phyloP scores from a whole-genome alignment of 441 rosid species.

The Erodium trifolium region DNA sequence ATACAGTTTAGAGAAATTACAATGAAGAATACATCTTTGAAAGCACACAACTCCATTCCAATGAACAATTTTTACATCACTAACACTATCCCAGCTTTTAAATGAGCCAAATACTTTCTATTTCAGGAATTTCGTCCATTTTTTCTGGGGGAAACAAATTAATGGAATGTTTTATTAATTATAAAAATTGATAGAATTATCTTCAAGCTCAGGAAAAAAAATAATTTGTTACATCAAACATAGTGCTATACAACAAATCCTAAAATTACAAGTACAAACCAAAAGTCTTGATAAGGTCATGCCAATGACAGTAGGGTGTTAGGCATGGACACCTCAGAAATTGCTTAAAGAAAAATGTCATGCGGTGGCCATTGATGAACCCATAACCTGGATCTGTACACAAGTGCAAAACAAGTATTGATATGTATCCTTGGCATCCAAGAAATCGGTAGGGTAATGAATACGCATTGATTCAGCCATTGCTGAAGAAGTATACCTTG shows the following conservation, averaged over 20 bases:
- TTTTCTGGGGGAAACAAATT: neutral
- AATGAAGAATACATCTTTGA: too few species aligned
- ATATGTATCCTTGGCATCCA: neutral
- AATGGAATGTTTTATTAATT: neutral
- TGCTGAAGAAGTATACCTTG: conserved; percentile 39
- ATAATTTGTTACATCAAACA: conserved; percentile 6
- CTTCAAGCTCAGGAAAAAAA: neutral
- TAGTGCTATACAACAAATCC: conserved; percentile 8
- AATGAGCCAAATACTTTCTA: too few species aligned
- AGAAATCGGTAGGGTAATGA: neutral
- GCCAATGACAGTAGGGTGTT: neutral
- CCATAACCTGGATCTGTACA: conserved; percentile 10
- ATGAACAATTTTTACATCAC: too few species aligned
- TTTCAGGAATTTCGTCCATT: too few species aligned
- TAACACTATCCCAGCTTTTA: too few species aligned
- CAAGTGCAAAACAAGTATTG: neutral
- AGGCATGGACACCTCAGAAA: neutral
- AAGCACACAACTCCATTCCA: too few species aligned
- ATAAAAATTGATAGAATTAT: neutral
- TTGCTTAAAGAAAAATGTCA: neutral
- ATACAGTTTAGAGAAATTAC: too few species aligned
- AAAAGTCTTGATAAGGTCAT: conserved; percentile 4
- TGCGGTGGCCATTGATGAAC: conserved; percentile 4
- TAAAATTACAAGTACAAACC: conserved; percentile 4
- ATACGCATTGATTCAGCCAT: neutral